A percentile compares a stretch with the other conserved stretches of the same genome.
phyloP scores from a whole-genome alignment of 495 filamentous ascomycete genomes.

The Beverwykella pulmonaria region DNA sequence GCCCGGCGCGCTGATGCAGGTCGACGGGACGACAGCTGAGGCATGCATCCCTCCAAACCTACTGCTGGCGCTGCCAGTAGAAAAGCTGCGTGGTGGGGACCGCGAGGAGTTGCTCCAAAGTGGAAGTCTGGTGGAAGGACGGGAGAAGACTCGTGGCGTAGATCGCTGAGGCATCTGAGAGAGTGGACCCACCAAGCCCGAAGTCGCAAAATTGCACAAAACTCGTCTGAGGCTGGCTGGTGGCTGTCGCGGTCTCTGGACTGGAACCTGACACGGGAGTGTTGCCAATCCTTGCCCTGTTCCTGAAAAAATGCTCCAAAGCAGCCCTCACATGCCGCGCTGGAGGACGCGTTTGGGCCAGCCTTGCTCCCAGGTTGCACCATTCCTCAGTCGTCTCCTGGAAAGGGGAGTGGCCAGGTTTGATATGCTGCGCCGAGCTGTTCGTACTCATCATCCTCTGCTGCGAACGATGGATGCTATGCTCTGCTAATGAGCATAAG shows the following conservation, averaged over 20 bases:
- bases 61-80: constrained; percentile 5
- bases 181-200: constrained; percentile 6
- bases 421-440: neutral
- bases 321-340: constrained; percentile 4
- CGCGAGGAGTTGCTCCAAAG: constrained; percentile 2
- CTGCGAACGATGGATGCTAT: neutral
- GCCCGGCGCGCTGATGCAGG: neutral
- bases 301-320: constrained; percentile 24
- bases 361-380: constrained; percentile 25
- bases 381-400: neutral
- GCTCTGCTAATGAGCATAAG: constrained; percentile 18
- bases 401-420: constrained; percentile 19
- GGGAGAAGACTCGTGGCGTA: constrained; percentile 31
- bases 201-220: constrained; percentile 12
- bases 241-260: constrained; percentile 31
- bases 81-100: neutral
- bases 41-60: constrained; percentile 7
- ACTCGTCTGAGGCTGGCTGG: constrained; percentile 19
- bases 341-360: constrained; percentile 27
- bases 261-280: constrained; percentile 22
- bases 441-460: constrained; percentile 13
- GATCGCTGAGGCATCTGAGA: constrained; percentile 13
- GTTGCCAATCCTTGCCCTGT: constrained; percentile 28
- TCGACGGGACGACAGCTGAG: neutral
- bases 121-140: constrained; percentile 36